These are phyloP conservation scores for Podospora fimiseda DNA, from an alignment of 495 filamentous ascomycete genomes.

Conservation along the genomic window DNA sequence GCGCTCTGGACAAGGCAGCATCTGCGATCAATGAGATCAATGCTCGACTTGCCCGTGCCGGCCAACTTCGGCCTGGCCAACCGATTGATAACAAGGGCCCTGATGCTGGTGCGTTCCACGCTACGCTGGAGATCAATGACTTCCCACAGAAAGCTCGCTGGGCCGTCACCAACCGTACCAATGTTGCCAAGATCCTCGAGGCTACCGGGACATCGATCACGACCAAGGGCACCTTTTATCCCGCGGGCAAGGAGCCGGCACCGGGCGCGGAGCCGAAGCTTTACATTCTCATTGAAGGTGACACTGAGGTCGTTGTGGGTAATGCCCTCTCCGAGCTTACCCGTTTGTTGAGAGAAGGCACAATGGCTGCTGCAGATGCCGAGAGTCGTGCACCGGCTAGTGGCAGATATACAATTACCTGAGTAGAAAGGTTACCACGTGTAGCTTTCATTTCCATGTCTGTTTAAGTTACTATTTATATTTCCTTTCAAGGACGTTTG, in stretches of 20 bases:
- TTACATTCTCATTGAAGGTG: conserved; percentile 95
- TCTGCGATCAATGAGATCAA: conserved; percentile 82
- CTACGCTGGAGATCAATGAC: conserved; percentile 97
- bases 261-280: conserved; percentile 75
- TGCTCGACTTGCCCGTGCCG: conserved; percentile 75
- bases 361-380: conserved; percentile 78
- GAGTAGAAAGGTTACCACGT: no score
- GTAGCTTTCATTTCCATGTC: no score
- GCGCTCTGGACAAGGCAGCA: conserved; percentile 73
- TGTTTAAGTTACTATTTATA: no score
- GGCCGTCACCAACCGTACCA: conserved; percentile 98
- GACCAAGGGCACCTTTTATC: conserved; percentile 89
- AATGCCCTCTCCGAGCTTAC: conserved; percentile 90
- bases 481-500: no score
- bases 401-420: conserved; percentile 88
- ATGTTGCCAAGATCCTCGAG: conserved; percentile 97
- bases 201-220: conserved; percentile 93
- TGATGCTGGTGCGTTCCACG: conserved; percentile 94
- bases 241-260: conserved; percentile 70
- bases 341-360: conserved; percentile 84
- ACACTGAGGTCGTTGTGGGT: conserved; percentile 87
- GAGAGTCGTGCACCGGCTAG: conserved; percentile 72
- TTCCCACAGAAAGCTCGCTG: conserved; percentile 98
- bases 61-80: conserved; percentile 80
- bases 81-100: conserved; percentile 98